A percentile compares a stretch with the other conserved stretches of the same genome.
phyloP scores from a whole-genome alignment of 2,329 filamentous ascomycete genomes.

The Ophiosphaerella narmari region DNA sequence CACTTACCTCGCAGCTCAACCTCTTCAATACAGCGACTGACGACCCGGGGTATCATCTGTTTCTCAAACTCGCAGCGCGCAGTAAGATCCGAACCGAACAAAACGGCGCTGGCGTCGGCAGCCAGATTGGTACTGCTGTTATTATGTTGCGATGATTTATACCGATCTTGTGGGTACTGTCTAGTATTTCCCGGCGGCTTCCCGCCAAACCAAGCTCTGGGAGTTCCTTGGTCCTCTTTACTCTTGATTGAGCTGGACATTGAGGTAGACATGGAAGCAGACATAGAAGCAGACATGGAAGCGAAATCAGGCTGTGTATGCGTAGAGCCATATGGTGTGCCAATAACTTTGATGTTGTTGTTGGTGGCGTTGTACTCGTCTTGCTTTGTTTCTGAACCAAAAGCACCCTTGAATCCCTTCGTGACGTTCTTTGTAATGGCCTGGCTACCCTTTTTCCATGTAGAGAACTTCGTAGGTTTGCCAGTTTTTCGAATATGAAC shows the following conservation, averaged over 20 bases:
- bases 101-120: constrained; percentile 48
- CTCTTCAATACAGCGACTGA: constrained; percentile 93
- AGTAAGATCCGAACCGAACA: constrained; percentile 89
- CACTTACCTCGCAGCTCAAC: constrained; percentile 75
- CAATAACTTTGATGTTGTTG: constrained; percentile 55
- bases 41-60: constrained; percentile 84
- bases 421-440: constrained; percentile 92
- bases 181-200: constrained; percentile 24
- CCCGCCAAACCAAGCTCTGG: constrained; percentile 41
- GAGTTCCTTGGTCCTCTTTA: constrained; percentile 29
- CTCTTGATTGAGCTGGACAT: constrained; percentile 38
- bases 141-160: constrained; percentile 45
- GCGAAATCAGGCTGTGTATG: constrained; percentile 43
- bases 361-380: constrained; percentile 58
- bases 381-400: constrained; percentile 65
- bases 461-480: constrained; percentile 95
- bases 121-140: constrained; percentile 51
- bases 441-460: constrained; percentile 97
- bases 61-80: constrained; percentile 88
- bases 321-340: constrained; percentile 48
- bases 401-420: constrained; percentile 91
- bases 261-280: constrained; percentile 18
- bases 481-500: constrained; percentile 88
- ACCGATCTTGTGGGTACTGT: constrained; percentile 23
- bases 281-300: constrained; percentile 24